Conservation (phyloP, 257 asterid species). For the Asclepias syriaca region DNA sequence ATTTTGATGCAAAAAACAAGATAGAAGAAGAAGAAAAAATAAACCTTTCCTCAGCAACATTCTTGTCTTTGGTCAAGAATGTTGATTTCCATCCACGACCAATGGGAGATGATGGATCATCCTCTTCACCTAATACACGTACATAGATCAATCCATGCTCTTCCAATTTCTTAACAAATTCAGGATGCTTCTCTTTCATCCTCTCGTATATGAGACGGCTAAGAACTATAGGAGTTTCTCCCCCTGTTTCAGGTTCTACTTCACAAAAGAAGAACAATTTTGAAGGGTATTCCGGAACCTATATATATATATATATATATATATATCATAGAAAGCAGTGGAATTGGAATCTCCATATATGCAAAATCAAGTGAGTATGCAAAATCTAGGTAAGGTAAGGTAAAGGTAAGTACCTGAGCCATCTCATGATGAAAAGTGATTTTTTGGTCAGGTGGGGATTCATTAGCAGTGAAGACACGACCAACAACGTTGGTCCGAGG, state of each 20-base stretch:
- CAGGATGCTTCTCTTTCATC: slow-evolving; percentile 69
- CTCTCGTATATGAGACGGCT: slow-evolving; percentile 67
- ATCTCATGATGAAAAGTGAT: slow-evolving; percentile 23
- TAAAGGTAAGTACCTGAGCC: slow-evolving; percentile 10
- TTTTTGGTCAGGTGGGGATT: slow-evolving; percentile 85
- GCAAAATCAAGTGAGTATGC: not conserved
- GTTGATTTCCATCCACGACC: slow-evolving; percentile 96
- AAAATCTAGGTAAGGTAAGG: not conserved
- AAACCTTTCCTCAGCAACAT: slow-evolving; percentile 83
- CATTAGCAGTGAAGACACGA: slow-evolving; percentile 84
- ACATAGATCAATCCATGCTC: slow-evolving; percentile 56
- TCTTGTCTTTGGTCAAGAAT: slow-evolving; percentile 61
- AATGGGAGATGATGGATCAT: slow-evolving; percentile 78
- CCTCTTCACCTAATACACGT: slow-evolving; percentile 71
- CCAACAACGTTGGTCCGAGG: slow-evolving; percentile 75
- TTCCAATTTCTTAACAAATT: slow-evolving; percentile 67
- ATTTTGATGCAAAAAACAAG: not conserved
- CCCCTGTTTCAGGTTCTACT: slow-evolving; percentile 65
- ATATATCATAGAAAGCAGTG: not conserved
- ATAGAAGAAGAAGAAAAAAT: slow-evolving; percentile 29
- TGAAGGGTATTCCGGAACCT: slow-evolving; percentile 83
- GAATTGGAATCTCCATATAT: not conserved
- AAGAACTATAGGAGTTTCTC: slow-evolving; percentile 83
- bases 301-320: slow-evolving; percentile 10
- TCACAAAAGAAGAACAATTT: slow-evolving; percentile 90